A percentile compares a stretch with the other conserved stretches of the same genome.
phyloP scores from a whole-genome alignment of 805 yeast species.

The Lachancea quebecensis region DNA sequence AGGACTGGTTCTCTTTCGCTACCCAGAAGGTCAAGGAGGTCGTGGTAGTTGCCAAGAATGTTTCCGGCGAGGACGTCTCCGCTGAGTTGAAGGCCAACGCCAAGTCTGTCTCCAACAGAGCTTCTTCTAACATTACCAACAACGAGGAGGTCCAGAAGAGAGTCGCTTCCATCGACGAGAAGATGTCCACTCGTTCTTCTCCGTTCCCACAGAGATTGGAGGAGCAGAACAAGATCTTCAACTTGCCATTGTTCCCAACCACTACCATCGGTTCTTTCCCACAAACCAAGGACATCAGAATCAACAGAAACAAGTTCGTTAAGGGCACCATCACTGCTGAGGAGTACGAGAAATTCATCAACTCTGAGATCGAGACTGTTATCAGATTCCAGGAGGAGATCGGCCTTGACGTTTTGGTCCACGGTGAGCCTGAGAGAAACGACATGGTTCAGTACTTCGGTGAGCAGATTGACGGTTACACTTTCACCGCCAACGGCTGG shows the following conservation, averaged over 20 bases:
- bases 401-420: slow-evolving; percentile 96
- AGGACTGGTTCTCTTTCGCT: slow-evolving; percentile 98
- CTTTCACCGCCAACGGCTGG: slow-evolving; percentile 99
- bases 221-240: slow-evolving; percentile 79
- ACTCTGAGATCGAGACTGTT: slow-evolving; percentile 91
- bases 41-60: slow-evolving; percentile 82
- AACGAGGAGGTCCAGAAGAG: slow-evolving; percentile 85
- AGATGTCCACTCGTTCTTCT: slow-evolving; percentile 74
- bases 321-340: slow-evolving; percentile 95
- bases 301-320: slow-evolving; percentile 95
- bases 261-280: slow-evolving; percentile 99
- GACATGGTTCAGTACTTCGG: slow-evolving; percentile 99
- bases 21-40: slow-evolving; percentile 93
- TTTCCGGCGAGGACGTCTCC: slow-evolving; percentile 73
- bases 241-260: slow-evolving; percentile 98
- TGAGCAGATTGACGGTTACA: slow-evolving; percentile 97
- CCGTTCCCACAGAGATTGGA: slow-evolving; percentile 82
- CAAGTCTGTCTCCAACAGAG: slow-evolving; percentile 76
- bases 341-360: slow-evolving; percentile 93
- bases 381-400: slow-evolving; percentile 99
- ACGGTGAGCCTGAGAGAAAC: slow-evolving; percentile 99
- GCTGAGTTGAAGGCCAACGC: slow-evolving; percentile 80
- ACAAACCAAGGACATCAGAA: slow-evolving; percentile 98
- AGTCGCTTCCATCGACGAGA: slow-evolving; percentile 67
- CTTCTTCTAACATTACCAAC: slow-evolving; percentile 82